These are phyloP conservation scores for Aegle marmelos DNA, from an alignment of 345 rosid genomes.

Conservation along the genomic window DNA sequence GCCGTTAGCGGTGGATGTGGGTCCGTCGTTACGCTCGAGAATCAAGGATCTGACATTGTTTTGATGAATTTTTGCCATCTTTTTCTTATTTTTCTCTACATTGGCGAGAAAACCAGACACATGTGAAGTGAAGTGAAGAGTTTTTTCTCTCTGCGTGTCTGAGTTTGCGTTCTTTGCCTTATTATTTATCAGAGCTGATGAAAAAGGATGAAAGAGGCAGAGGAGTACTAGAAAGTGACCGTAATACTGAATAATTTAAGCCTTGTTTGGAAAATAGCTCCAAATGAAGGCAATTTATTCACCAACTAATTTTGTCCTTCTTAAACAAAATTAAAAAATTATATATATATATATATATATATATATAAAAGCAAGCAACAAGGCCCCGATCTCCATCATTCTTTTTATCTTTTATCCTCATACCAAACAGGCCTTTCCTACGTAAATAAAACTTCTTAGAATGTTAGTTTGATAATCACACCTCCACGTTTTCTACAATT, in stretches of 20 bases:
- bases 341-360: too few relatives aligned
- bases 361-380: too few relatives aligned
- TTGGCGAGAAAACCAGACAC: conserved; percentile 1
- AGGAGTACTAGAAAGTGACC: neutral
- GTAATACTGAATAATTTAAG: too few relatives aligned
- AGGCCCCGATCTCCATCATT: neutral
- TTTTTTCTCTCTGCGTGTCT: neutral
- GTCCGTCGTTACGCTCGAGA: conserved; percentile 43
- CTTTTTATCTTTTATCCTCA: too few relatives aligned
- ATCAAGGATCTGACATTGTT: conserved; percentile 69
- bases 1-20: conserved; percentile 25
- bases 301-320: neutral
- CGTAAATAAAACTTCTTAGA: too few relatives aligned
- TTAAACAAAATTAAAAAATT: neutral
- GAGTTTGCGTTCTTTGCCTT: neutral
- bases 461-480: too few relatives aligned
- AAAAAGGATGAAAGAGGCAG: too few relatives aligned
- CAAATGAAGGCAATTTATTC: neutral
- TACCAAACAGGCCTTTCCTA: too few relatives aligned
- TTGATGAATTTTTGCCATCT: conserved; percentile 76
- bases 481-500: too few relatives aligned
- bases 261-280: neutral
- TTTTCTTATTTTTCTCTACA: neutral
- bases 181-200: neutral
- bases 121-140: neutral